Percentiles rank a stretch among this genome's conserved stretches.
phyloP scores from a whole-genome alignment of 768 basidiomycete species.

The Lactifluus hygrophoroides region DNA sequence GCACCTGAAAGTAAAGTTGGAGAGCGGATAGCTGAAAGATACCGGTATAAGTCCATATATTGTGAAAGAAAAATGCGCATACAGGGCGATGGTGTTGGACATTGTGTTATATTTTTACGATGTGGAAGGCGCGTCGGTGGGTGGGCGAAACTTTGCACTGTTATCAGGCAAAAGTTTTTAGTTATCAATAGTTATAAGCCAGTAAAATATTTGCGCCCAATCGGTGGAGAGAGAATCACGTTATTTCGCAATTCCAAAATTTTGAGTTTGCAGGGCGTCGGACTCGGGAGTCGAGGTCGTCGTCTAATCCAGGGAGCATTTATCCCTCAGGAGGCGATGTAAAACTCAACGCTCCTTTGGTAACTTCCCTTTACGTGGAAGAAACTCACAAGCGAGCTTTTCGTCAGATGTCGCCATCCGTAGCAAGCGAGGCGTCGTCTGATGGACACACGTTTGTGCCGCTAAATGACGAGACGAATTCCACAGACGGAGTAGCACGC shows the following conservation, averaged over 20 bases:
- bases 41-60: neutral
- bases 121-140: neutral
- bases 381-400: neutral
- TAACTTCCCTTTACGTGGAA: neutral
- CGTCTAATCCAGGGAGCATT: neutral
- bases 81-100: slow-evolving; percentile 49
- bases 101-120: slow-evolving; percentile 24
- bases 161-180: neutral
- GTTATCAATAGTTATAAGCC: neutral
- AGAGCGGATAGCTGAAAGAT: slow-evolving; percentile 60
- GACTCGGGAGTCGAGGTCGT: neutral
- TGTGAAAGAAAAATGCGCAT: slow-evolving; percentile 19
- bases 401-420: slow-evolving; percentile 7
- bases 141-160: neutral
- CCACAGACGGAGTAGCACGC: neutral
- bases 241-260: neutral
- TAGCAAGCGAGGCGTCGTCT: slow-evolving; percentile 9
- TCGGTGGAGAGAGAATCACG: neutral
- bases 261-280: neutral
- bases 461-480: neutral
- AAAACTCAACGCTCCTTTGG: neutral
- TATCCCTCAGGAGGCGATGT: neutral
- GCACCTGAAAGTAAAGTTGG: slow-evolving; percentile 89
- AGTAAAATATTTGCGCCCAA: neutral
- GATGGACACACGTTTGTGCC: slow-evolving; percentile 16